Percentiles rank a stretch among this genome's conserved stretches.
Conservation (phyloP, 192 early-diverging fungal species). For the Coemansia nantahalensis region DNA sequence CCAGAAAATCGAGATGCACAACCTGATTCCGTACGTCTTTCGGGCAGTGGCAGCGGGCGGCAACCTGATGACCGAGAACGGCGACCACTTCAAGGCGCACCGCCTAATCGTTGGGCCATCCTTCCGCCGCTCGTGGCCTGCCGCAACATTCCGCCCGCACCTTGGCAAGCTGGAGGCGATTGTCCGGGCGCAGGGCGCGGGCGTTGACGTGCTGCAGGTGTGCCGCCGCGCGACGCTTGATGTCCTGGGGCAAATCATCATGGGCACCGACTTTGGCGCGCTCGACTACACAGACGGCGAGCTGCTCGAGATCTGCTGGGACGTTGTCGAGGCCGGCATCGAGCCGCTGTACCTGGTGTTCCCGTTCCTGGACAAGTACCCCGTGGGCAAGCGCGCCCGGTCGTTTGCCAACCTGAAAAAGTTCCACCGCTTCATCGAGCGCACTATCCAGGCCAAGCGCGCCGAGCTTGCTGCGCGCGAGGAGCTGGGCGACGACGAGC, state of each 20-base stretch:
- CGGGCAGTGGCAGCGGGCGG: conserved; percentile 45
- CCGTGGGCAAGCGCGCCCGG: conserved; percentile 33
- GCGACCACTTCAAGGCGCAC: conserved; percentile 43
- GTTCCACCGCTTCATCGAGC: conserved; percentile 47
- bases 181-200: conserved; percentile 5
- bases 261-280: conserved; percentile 49
- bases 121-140: conserved; percentile 49
- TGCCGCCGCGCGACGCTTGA: conserved; percentile 46
- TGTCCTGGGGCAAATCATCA: conserved; percentile 42
- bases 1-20: conserved; percentile 48
- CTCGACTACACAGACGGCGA: conserved; percentile 42
- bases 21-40: conserved; percentile 44
- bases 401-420: conserved; percentile 39
- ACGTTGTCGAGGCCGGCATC: conserved; percentile 44
- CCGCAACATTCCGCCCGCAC: conserved; percentile 27
- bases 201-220: conserved; percentile 28
- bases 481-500: conserved; percentile 33
- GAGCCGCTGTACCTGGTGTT: conserved; percentile 51
- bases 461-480: conserved; percentile 14
- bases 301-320: conserved; percentile 46
- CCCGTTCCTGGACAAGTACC: conserved; percentile 50
- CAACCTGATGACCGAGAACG: conserved; percentile 49
- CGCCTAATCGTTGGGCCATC: conserved; percentile 44
- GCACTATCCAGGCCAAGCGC: conserved; percentile 32
- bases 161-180: conserved; percentile 31